phyloP scores from a whole-genome alignment of 1,284 basidiomycete species.

The Psilocybe mexicana region DNA sequence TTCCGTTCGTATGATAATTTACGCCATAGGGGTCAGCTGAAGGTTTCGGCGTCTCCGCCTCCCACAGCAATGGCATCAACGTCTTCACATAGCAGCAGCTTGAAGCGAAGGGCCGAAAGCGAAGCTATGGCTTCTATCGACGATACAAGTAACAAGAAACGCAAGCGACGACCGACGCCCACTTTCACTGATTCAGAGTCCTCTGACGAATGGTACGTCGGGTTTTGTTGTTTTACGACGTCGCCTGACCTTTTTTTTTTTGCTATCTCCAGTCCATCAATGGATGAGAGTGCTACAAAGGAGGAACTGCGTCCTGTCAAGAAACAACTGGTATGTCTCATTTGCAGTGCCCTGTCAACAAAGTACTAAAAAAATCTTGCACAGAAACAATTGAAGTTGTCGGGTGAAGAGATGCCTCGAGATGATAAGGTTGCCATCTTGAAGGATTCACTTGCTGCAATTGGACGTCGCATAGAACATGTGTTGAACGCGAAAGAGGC shows the following conservation, averaged over 20 bases:
- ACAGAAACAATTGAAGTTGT: conserved; percentile 91
- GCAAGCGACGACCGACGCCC: conserved; percentile 86
- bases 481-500: conserved; percentile 79
- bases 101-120: conserved; percentile 78
- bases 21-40: conserved; percentile 62
- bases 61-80: conserved; percentile 66
- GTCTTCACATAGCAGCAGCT: conserved; percentile 52
- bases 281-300: conserved; percentile 96
- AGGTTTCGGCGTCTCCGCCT: conserved; percentile 69
- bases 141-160: conserved; percentile 67
- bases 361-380: conserved; percentile 5
- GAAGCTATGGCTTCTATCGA: conserved; percentile 80
- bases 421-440: conserved; percentile 95
- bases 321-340: conserved; percentile 79
- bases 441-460: conserved; percentile 93
- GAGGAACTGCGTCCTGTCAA: conserved; percentile 96
- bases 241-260: not conserved
- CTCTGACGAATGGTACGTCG: conserved; percentile 79
- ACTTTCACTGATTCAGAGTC: conserved; percentile 91
- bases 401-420: conserved; percentile 88
- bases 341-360: not conserved
- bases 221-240: not conserved
- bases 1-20: conserved; percentile 81
- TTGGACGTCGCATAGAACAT: conserved; percentile 89
- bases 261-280: conserved; percentile 68